phyloP scores from a whole-genome alignment of 164 flowering plant species.

The Euptelea pleiosperma region DNA sequence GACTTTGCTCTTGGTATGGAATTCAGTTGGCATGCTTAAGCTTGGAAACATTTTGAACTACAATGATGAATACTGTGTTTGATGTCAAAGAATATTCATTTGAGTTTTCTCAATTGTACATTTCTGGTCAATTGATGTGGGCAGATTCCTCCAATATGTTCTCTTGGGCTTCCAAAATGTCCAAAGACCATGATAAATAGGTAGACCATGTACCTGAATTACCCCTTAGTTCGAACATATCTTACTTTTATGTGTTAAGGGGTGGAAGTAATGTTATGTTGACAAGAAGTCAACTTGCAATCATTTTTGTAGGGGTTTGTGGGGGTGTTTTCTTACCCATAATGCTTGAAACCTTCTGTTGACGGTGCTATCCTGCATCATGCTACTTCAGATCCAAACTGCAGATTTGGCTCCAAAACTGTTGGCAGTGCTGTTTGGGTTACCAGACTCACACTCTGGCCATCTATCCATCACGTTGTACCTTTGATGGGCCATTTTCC shows the following conservation, averaged over 20 bases:
- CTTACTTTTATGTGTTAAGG: background rate
- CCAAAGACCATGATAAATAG: background rate
- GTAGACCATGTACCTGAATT: background rate
- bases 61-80: too few relatives aligned
- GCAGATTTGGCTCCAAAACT: too few relatives aligned
- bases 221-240: background rate
- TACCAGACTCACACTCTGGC: too few relatives aligned
- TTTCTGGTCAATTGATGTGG: background rate
- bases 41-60: too few relatives aligned
- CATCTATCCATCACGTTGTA: too few relatives aligned
- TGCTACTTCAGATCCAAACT: too few relatives aligned
- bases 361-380: background rate
- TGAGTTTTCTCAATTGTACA: background rate
- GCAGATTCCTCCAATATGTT: background rate
- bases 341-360: background rate
- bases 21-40: slow-evolving; percentile 2
- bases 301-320: too few relatives aligned
- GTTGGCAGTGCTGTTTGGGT: too few relatives aligned
- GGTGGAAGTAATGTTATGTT: too few relatives aligned
- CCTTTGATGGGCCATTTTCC: too few relatives aligned
- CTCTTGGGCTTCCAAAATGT: background rate
- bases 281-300: too few relatives aligned
- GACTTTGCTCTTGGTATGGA: slow-evolving; percentile 83
- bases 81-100: background rate
- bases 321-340: too few relatives aligned